A percentile compares a stretch with the other conserved stretches of the same genome.
Evolutionary conservation across 2,329 filamentous ascomycete genomes (phyloP).

Genomic region (Alternaria ethzedia): DNA sequence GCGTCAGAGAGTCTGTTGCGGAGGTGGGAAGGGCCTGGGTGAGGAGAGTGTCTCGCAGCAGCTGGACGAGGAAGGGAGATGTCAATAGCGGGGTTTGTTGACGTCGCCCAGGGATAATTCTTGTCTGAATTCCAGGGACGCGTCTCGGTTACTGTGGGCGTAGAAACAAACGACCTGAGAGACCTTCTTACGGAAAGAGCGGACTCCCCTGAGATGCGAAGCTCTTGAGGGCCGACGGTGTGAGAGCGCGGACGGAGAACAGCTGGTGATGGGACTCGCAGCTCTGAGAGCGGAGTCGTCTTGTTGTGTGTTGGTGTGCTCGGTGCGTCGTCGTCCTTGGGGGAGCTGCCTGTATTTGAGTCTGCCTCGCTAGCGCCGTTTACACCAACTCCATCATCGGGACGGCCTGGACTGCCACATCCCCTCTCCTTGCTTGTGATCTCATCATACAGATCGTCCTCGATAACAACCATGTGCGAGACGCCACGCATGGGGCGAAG

Average conservation of each 20-base stretch:
- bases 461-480: conserved; percentile 40
- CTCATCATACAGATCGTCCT: conserved; percentile 44
- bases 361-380: conserved; percentile 16
- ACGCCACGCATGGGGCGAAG: conserved; percentile 43
- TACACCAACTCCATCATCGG: conserved; percentile 11
- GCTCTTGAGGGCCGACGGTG: conserved; percentile 24
- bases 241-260: conserved; percentile 32
- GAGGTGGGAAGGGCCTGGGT: conserved; percentile 38
- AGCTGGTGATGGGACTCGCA: conserved; percentile 34
- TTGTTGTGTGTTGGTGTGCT: conserved; percentile 20
- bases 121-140: conserved; percentile 57
- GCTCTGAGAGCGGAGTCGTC: conserved; percentile 25
- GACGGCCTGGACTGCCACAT: neutral
- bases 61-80: conserved; percentile 51
- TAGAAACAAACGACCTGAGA: conserved; percentile 32
- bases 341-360: conserved; percentile 10
- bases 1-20: conserved; percentile 37
- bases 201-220: conserved; percentile 26
- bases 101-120: conserved; percentile 55
- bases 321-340: conserved; percentile 11
- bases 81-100: conserved; percentile 44
- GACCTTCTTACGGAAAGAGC: conserved; percentile 34
- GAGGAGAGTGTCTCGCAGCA: conserved; percentile 33
- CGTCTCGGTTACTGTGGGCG: conserved; percentile 42
- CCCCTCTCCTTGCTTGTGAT: conserved; percentile 32